A percentile compares a stretch with the other conserved stretches of the same genome.
Conservation (phyloP, 441 rosid species). For the Pelargonium myrrhifolium region DNA sequence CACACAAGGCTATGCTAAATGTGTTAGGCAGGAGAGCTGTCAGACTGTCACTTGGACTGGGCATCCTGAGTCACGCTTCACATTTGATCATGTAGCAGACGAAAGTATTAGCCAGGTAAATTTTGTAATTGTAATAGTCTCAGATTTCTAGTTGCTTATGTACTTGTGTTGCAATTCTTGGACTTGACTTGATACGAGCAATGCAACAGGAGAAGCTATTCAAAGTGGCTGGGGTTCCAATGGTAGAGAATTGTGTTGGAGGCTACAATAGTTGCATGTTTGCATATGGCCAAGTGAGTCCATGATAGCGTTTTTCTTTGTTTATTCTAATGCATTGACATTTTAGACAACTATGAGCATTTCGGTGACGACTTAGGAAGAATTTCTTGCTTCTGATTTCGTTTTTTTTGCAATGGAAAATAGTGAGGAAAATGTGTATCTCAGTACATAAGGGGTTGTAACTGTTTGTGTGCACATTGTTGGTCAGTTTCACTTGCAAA, state of each 20-base stretch:
- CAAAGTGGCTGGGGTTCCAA: slow-evolving; percentile 88
- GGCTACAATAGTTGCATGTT: slow-evolving; percentile 99
- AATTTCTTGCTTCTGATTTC: not conserved
- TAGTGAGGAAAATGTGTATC: not conserved
- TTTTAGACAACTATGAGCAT: not conserved
- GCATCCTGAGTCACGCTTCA: slow-evolving; percentile 85
- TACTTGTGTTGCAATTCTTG: not conserved
- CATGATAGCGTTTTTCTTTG: not conserved
- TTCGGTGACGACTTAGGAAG: not conserved
- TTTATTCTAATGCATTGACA: not conserved
- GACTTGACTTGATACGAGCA: slow-evolving; percentile 7
- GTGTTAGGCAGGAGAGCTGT: slow-evolving; percentile 82
- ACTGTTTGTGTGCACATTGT: not conserved
- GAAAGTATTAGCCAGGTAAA: slow-evolving; percentile 80
- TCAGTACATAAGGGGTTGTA: not conserved
- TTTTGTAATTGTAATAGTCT: not conserved
- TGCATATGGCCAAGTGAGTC: slow-evolving; percentile 92
- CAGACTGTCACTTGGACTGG: slow-evolving; percentile 89
- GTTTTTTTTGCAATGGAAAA: not conserved
- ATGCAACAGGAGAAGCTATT: slow-evolving; percentile 69
- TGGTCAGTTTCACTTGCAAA: not conserved
- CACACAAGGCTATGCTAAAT: slow-evolving; percentile 61
- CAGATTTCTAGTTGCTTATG: not conserved
- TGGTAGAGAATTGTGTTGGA: slow-evolving; percentile 93
- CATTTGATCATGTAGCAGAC: slow-evolving; percentile 92